These are phyloP conservation scores for Xanthoceras sorbifolium DNA, from an alignment of 345 rosid genomes.

Conservation along the genomic window DNA sequence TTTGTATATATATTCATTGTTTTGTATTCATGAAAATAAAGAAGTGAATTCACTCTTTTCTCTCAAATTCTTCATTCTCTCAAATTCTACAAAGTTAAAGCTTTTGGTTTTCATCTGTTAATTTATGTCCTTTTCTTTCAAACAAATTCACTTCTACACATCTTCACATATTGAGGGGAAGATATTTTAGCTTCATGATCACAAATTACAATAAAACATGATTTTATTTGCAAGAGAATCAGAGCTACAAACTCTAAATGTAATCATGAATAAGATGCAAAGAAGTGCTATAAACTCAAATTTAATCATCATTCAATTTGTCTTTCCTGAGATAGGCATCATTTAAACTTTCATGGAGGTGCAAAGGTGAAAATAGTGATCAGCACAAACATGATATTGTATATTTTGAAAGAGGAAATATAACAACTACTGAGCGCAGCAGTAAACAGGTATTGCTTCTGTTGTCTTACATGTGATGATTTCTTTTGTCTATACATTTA, in stretches of 20 bases:
- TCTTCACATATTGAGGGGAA: background rate
- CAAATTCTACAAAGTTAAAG: too few species aligned
- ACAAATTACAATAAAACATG: background rate
- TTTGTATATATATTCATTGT: too few species aligned
- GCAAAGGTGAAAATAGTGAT: constrained; percentile 79
- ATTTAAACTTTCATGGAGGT: constrained; percentile 94
- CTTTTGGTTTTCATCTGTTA: too few species aligned
- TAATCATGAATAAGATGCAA: background rate
- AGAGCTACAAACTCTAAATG: background rate
- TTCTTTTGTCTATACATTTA: background rate
- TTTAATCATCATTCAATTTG: constrained; percentile 19
- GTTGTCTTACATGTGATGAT: constrained; percentile 8
- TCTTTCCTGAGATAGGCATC: constrained; percentile 70
- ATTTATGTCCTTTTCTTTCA: background rate
- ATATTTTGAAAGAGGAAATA: constrained; percentile 93
- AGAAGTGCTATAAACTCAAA: constrained; percentile 14
- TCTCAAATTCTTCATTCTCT: too few species aligned
- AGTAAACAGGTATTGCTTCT: constrained; percentile 74
- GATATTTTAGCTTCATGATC: background rate
- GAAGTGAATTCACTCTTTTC: too few species aligned
- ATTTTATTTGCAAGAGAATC: background rate
- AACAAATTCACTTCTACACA: background rate
- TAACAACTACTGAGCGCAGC: constrained; percentile 87
- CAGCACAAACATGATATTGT: constrained; percentile 95
- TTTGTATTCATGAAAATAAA: too few species aligned